Base-by-base conservation (phyloP, 495 filamentous ascomycete species). In the Oidiodendron maius region DNA sequence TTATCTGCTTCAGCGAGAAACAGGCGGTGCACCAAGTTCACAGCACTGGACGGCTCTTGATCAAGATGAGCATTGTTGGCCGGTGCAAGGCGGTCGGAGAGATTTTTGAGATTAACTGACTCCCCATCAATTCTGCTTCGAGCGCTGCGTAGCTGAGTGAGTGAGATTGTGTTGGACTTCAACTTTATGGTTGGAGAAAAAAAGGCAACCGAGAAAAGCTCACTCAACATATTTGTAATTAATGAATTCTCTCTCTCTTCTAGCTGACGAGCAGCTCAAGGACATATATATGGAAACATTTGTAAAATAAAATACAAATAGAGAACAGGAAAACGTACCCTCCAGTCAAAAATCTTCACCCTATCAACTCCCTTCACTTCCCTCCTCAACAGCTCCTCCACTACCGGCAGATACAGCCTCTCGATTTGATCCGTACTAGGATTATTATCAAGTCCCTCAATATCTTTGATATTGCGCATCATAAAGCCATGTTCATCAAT, bases 301-400 rank as follows among this genome's bases (percentile, higher is more conserved):
- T n/a, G n/a, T n/a, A n/a, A n/a, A n/a, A n/a, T n/a, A n/a, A n/a
- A n/a, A n/a, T n/a, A n/a, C n/a, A n/a, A n/a, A n/a, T n/a, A n/a
- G n/a, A n/a, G n/a, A n/a, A n/a, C n/a, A n/a, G n/a, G n/a, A n/a
- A 32, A 15, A 38, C 47, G 6, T 42, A 50, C 47, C 40, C 61
- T 59, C 58, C 62, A 66, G 38, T 64, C 56, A 41, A 64, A 64
- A 36, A 63, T 61, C 12, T 44, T 28, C 4, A 64, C 51, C 17
- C 35, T 11, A 40, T 62, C 59, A 5, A 53, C 57, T 3, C 47
- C 54, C 35, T 62, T 53, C 18, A 62, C 41, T 25, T 58, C 42
- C 16, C 39, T 36, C 32, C 26, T 58, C 21, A 64, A 34, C 5
- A 64, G 41, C 4, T 34, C 50, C 40, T 60, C 51, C 2, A 56